Base-by-base conservation (phyloP, 1,284 basidiomycete species). In the Papiliotrema laurentii region DNA sequence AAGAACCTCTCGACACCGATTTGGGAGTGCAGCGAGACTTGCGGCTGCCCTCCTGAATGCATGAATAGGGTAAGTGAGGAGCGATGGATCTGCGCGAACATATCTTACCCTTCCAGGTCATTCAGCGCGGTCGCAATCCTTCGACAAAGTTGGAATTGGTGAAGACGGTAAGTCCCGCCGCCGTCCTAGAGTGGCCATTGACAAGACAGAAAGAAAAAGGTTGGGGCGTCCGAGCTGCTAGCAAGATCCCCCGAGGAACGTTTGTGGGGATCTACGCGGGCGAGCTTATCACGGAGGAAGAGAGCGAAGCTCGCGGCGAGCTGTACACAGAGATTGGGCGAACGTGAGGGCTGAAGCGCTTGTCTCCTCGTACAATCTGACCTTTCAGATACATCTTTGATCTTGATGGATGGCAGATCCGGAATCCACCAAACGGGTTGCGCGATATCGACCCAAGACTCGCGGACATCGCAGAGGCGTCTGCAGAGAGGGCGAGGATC, bases 191-290 rank as follows among this genome's bases (percentile, higher is more conserved):
- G 28, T 42, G 35, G 25, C 14, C 27, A 19, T 37, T 52, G 34
- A 37, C 16, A 6, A 18, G 27, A 14, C 45, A 63, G 54, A 48
- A 42, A 31, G 44, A 80, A 31, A 90, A 89, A 68, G 87, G 87
- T 42, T 92, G 89, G 89, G 89, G 88, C 43, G 79, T 88, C 1
- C 83, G 84, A 64, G 82, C 83, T 38, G 82, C 79, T 27, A 66
- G 76, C 14, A 80, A 77, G 55, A 89, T 96, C 24, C 78, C 78
- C 0, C 72, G 67, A 31, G 84, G 87, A 2, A 80, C 82, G 0
- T 94, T 85, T 63, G 73, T 96, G 37, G 89, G 89, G 2, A 78
- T 88, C 0, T 94, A 94, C 68, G 77, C 88, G 2, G 91, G 91
- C 1, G 91, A 96, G 66, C 72, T 91, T 4, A 61, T 94, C 22